Evolutionary conservation across 495 filamentous ascomycete species (phyloP).

Genomic region (Paragyromitra xinjiangensis): DNA sequence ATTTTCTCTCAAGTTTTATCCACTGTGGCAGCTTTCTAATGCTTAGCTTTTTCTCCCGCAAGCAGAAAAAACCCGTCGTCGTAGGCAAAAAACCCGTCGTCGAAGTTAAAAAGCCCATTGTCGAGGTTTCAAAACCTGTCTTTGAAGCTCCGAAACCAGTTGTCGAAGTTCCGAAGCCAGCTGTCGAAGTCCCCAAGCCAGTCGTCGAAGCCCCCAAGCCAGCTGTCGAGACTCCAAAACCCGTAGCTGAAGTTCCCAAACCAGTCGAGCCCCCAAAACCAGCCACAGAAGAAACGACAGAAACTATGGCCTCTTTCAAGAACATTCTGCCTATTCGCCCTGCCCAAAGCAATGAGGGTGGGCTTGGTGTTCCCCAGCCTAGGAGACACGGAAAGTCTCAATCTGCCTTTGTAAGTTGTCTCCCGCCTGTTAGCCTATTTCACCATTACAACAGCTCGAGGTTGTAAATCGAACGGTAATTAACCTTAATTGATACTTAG

Average conservation of each 20-base stretch:
- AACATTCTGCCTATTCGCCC: constrained; percentile 22
- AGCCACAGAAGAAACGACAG: constrained; percentile 22
- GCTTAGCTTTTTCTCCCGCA: constrained; percentile 46
- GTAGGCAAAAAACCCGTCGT: constrained; percentile 36
- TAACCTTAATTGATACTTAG: constrained; percentile 61
- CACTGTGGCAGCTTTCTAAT: constrained; percentile 47
- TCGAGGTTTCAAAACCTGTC: constrained; percentile 30
- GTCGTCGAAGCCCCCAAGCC: constrained; percentile 23
- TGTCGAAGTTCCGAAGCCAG: constrained; percentile 26
- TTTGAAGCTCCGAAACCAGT: constrained; percentile 32
- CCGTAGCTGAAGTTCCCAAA: neutral
- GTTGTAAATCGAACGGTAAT: neutral
- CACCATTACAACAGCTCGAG: neutral
- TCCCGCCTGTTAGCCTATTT: neutral
- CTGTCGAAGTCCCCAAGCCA: constrained; percentile 14
- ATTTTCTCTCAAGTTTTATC: constrained; percentile 32
- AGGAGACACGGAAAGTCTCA: constrained; percentile 56
- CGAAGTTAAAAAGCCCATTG: constrained; percentile 38
- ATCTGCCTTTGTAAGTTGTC: constrained; percentile 57
- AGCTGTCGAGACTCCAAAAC: constrained; percentile 14
- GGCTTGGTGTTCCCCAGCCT: constrained; percentile 44
- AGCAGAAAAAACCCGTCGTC: constrained; percentile 39
- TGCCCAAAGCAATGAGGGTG: constrained; percentile 11
- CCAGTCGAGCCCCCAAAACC: neutral
- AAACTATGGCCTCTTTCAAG: constrained; percentile 48